A percentile compares a stretch with the other conserved stretches of the same genome.
phyloP scores from a whole-genome alignment of 2,329 filamentous ascomycete genomes.

The Colletotrichum sp. region DNA sequence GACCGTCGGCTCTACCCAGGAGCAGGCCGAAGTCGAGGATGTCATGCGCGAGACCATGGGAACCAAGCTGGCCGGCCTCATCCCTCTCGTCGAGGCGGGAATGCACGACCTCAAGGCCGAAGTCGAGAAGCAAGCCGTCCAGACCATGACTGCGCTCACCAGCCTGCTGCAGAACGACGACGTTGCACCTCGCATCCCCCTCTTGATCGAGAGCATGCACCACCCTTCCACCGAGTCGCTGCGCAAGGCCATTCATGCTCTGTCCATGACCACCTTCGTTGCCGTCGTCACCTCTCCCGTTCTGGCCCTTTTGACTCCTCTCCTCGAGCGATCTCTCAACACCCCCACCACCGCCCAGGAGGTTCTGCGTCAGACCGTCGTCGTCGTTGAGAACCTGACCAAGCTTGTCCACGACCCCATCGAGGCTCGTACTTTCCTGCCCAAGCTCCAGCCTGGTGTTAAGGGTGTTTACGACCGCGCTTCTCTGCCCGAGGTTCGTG shows the following conservation, averaged over 20 bases:
- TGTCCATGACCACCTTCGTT: slow-evolving; percentile 98
- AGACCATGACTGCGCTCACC: slow-evolving; percentile 90
- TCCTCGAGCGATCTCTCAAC: slow-evolving; percentile 93
- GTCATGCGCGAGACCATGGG: slow-evolving; percentile 91
- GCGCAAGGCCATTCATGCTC: slow-evolving; percentile 94
- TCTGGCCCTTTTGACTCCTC: slow-evolving; percentile 89
- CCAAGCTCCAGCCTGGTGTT: slow-evolving; percentile 92
- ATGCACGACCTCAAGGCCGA: slow-evolving; percentile 98
- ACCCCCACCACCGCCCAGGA: slow-evolving; percentile 91
- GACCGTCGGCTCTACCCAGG: slow-evolving; percentile 76
- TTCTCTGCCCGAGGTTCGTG: slow-evolving; percentile 92
- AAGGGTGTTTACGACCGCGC: slow-evolving; percentile 87
- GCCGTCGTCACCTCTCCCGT: slow-evolving; percentile 95
- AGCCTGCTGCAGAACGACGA: slow-evolving; percentile 95
- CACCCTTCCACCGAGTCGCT: slow-evolving; percentile 87
- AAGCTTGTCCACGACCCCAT: slow-evolving; percentile 96
- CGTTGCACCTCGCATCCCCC: slow-evolving; percentile 87
- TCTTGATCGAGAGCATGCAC: slow-evolving; percentile 94
- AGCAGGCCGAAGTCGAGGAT: slow-evolving; percentile 88
- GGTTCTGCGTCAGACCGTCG: slow-evolving; percentile 91
- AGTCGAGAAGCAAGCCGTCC: slow-evolving; percentile 85
- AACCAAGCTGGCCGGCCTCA: slow-evolving; percentile 81
- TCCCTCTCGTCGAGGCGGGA: slow-evolving; percentile 87
- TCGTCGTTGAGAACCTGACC: slow-evolving; percentile 97
- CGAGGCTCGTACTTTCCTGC: slow-evolving; percentile 92